These are phyloP conservation scores for Sphaerobolus stellatus DNA, from an alignment of 1,284 basidiomycete species.

Conservation along the genomic window DNA sequence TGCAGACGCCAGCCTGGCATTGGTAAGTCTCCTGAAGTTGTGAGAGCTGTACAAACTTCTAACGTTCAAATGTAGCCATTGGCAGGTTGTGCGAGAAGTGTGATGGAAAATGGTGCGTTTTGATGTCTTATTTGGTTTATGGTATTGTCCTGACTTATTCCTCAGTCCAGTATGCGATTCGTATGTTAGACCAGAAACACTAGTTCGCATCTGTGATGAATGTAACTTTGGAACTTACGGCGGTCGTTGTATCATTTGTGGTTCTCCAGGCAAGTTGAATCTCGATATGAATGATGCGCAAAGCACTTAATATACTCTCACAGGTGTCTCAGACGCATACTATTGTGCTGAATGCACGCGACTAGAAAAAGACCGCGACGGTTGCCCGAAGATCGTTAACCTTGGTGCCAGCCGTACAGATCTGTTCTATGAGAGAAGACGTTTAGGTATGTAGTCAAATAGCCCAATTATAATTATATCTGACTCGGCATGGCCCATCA, in stretches of 20 bases:
- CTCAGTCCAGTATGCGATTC: slow-evolving; percentile 98
- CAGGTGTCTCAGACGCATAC: slow-evolving; percentile 96
- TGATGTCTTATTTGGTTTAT: not conserved
- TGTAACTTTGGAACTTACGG: slow-evolving; percentile 99
- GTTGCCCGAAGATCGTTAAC: slow-evolving; percentile 99
- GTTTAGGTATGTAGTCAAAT: slow-evolving; percentile 53
- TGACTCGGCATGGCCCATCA: slow-evolving; percentile 25
- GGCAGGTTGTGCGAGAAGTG: slow-evolving; percentile 98
- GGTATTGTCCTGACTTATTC: not conserved
- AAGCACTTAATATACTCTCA: not conserved
- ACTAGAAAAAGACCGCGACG: slow-evolving; percentile 96
- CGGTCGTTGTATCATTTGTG: slow-evolving; percentile 96
- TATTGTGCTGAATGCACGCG: slow-evolving; percentile 97
- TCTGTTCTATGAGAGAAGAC: slow-evolving; percentile 83
- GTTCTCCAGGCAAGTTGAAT: slow-evolving; percentile 72
- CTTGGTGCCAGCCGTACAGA: slow-evolving; percentile 88
- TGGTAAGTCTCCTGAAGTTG: slow-evolving; percentile 49
- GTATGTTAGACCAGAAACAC: slow-evolving; percentile 95
- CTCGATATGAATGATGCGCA: not conserved
- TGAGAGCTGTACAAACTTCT: not conserved
- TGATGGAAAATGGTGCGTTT: slow-evolving; percentile 93
- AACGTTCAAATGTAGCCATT: slow-evolving; percentile 59
- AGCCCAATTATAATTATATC: not conserved
- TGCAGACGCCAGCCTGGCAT: slow-evolving; percentile 96
- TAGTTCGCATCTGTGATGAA: slow-evolving; percentile 98